A percentile compares a stretch with the other conserved stretches of the same genome.
phyloP scores from a whole-genome alignment of 139 green algal species.

The Chlorella sorokiniana region DNA sequence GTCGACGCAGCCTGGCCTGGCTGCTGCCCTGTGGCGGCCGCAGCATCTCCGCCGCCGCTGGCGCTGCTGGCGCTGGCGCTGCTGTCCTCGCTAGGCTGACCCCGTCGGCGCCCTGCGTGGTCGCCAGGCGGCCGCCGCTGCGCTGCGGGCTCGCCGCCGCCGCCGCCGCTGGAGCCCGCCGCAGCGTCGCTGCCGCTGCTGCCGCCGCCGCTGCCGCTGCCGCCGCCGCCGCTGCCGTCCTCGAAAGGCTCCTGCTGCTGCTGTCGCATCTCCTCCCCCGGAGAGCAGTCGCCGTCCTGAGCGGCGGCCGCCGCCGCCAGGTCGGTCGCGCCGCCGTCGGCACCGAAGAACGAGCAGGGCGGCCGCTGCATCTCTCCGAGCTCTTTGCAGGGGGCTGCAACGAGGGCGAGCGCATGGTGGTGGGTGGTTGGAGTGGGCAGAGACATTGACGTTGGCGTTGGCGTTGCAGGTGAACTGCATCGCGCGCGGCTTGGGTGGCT shows the following conservation, averaged over 20 bases:
- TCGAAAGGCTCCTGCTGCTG: slow-evolving; percentile 2
- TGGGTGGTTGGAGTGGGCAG: neutral
- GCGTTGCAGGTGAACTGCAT: neutral
- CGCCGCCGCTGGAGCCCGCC: neutral
- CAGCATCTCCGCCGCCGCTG: too few relatives aligned
- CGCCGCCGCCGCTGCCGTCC: neutral
- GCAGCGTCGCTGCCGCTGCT: neutral
- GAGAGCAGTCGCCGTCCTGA: neutral
- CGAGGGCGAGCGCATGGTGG: neutral
- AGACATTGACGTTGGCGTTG: neutral
- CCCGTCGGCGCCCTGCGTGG: too few relatives aligned
- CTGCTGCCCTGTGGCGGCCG: too few relatives aligned
- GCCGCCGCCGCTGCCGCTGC: neutral
- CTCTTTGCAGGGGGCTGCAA: slow-evolving; percentile 46
- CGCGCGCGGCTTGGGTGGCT: too few relatives aligned
- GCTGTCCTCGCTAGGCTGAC: too few relatives aligned
- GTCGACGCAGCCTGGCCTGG: too few relatives aligned
- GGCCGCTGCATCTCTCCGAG: slow-evolving; percentile 45
- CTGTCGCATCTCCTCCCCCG: neutral
- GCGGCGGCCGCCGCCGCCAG: neutral
- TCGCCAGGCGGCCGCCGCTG: too few relatives aligned
- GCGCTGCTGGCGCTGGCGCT: too few relatives aligned
- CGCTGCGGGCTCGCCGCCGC: too few relatives aligned
- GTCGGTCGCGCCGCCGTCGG: neutral
- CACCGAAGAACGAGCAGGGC: slow-evolving; percentile 30